phyloP scores from a whole-genome alignment of 306 rosid genomes.

The Vigna unguiculata region DNA sequence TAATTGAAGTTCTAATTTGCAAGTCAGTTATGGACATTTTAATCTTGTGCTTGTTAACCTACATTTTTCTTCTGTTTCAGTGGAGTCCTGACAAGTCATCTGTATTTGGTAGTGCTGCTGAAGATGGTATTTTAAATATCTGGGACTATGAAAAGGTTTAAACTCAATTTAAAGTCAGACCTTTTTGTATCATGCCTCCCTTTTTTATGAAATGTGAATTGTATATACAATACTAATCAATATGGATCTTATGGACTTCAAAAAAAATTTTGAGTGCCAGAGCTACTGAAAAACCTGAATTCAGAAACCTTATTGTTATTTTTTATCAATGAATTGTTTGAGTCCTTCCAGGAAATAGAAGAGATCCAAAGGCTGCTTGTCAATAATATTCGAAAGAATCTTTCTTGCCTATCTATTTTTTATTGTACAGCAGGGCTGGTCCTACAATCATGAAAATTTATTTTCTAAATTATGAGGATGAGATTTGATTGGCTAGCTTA shows the following conservation, averaged over 20 bases:
- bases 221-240: conserved; percentile 7
- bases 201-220: conserved; percentile 6
- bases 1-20: conserved; percentile 5
- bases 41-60: conserved; percentile 28
- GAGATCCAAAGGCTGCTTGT: not conserved
- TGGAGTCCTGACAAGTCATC: conserved; percentile 91
- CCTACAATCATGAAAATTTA: not conserved
- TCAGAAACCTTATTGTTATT: not conserved
- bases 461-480: not conserved
- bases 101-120: conserved; percentile 97
- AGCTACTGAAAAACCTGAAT: conserved; percentile 9
- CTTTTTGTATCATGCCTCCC: not conserved
- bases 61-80: conserved; percentile 57
- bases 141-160: conserved; percentile 93
- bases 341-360: not conserved
- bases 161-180: conserved; percentile 22
- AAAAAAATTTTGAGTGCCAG: conserved; percentile 4
- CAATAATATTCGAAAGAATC: conserved; percentile 14
- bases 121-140: conserved; percentile 87
- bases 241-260: conserved; percentile 8
- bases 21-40: not conserved
- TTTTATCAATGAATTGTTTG: not conserved
- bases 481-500: not conserved
- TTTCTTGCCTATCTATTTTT: conserved; percentile 14
- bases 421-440: not conserved